Percentiles rank a stretch among this genome's conserved stretches.
phyloP scores from a whole-genome alignment of 352 stramenopile species.

The Phytophthora syringae region DNA sequence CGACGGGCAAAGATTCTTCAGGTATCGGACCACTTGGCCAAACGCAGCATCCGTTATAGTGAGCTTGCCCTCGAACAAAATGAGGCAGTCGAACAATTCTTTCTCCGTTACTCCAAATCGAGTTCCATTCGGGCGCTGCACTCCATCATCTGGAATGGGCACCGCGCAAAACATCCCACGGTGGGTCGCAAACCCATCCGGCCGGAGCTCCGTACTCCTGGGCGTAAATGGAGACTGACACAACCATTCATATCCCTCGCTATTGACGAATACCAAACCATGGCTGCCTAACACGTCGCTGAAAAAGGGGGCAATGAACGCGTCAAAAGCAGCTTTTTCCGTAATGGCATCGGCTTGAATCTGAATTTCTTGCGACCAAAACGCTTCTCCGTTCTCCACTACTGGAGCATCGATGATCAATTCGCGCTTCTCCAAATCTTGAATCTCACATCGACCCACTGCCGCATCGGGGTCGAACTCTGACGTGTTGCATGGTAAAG shows the following conservation, averaged over 20 bases:
- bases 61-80: conserved; percentile 44
- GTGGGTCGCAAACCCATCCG: conserved; percentile 37
- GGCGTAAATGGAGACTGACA: conserved; percentile 5
- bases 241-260: conserved; percentile 21
- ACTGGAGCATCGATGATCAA: conserved; percentile 5
- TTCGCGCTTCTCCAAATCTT: conserved; percentile 3
- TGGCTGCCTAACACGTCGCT: conserved; percentile 12
- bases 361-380: conserved; percentile 15
- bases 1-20: conserved; percentile 27
- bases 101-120: conserved; percentile 42
- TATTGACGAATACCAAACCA: conserved; percentile 24
- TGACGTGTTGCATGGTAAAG: conserved; percentile 9
- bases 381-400: conserved; percentile 1
- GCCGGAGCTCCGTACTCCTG: conserved; percentile 11
- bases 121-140: conserved; percentile 30
- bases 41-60: conserved; percentile 36
- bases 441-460: conserved; percentile 1
- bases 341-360: conserved; percentile 8
- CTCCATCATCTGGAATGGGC: conserved; percentile 20
- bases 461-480: neutral
- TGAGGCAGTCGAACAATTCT: conserved; percentile 43
- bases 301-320: neutral
- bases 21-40: conserved; percentile 40
- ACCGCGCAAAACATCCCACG: conserved; percentile 28
- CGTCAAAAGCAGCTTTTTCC: conserved; percentile 3